phyloP scores from a whole-genome alignment of 73 alveolate species.

The Symbiodinium pilosum region DNA sequence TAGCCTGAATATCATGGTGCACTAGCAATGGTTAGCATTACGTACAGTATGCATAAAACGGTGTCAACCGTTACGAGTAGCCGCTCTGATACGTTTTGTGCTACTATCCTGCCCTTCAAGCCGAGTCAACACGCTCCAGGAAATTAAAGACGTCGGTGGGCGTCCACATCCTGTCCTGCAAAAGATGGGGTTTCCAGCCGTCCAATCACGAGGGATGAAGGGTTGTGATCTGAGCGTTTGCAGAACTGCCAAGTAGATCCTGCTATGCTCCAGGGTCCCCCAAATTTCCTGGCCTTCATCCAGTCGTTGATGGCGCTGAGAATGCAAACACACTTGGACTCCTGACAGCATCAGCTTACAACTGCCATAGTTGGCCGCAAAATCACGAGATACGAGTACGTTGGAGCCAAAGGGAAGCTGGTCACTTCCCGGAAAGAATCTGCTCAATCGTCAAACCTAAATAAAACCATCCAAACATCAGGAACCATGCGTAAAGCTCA shows the following conservation, averaged over 20 bases:
- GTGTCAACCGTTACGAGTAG: background rate
- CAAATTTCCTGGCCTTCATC: constrained; percentile 34
- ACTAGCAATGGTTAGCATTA: background rate
- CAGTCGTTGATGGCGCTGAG: constrained; percentile 13
- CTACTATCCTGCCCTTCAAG: too few relatives aligned
- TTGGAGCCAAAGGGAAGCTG: too few relatives aligned
- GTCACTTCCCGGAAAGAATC: too few relatives aligned
- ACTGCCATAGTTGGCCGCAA: too few relatives aligned
- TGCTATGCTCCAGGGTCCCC: background rate
- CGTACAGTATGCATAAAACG: background rate
- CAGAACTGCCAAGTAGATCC: background rate
- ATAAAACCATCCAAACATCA: too few relatives aligned
- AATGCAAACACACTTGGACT: constrained; percentile 10
- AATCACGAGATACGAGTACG: too few relatives aligned
- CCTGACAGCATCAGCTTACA: too few relatives aligned
- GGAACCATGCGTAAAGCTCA: too few relatives aligned
- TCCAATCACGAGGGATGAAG: background rate
- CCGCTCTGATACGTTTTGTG: too few relatives aligned
- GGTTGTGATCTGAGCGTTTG: background rate
- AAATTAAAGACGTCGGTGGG: constrained; percentile 56
- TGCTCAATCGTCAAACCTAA: too few relatives aligned
- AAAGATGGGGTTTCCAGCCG: too few relatives aligned
- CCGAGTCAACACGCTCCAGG: constrained; percentile 38
- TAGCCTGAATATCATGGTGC: background rate
- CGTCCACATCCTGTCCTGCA: constrained; percentile 73